phyloP scores from a whole-genome alignment of 176 grass and related monocot species.

The Aechmea fasciata region DNA sequence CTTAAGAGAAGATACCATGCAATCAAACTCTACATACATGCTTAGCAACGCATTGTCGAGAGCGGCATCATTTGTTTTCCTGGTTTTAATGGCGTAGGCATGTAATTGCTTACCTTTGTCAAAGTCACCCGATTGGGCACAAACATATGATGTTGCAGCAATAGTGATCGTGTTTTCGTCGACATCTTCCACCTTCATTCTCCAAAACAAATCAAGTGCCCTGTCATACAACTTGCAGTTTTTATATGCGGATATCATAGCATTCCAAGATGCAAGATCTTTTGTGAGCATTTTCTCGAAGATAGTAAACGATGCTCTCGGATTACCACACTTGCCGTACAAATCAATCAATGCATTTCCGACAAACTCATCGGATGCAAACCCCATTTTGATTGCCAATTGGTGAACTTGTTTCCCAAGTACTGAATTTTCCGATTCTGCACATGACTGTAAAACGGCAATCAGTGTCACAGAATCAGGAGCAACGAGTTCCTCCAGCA shows the following conservation, averaged over 20 bases:
- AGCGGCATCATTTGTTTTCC: background rate
- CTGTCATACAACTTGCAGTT: constrained; percentile 10
- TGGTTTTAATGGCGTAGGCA: constrained; percentile 15
- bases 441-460: constrained; percentile 13
- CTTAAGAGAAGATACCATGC: constrained; percentile 12
- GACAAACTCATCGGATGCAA: constrained; percentile 3
- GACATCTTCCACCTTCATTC: constrained; percentile 6
- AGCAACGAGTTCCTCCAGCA: constrained; percentile 5
- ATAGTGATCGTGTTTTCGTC: constrained; percentile 9
- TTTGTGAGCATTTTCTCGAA: constrained; percentile 11
- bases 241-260: constrained; percentile 19
- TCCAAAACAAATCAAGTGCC: constrained; percentile 14
- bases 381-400: constrained; percentile 8
- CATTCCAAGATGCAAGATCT: constrained; percentile 22
- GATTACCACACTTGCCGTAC: constrained; percentile 15
- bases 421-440: background rate
- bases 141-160: constrained; percentile 3
- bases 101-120: constrained; percentile 12
- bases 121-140: constrained; percentile 4
- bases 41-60: constrained; percentile 2
- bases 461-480: constrained; percentile 17
- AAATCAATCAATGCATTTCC: constrained; percentile 20
- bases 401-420: constrained; percentile 23
- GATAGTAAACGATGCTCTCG: background rate
- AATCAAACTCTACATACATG: constrained; percentile 15